These are phyloP conservation scores for Brassica cretica DNA, from an alignment of 345 rosid genomes.

Conservation along the genomic window DNA sequence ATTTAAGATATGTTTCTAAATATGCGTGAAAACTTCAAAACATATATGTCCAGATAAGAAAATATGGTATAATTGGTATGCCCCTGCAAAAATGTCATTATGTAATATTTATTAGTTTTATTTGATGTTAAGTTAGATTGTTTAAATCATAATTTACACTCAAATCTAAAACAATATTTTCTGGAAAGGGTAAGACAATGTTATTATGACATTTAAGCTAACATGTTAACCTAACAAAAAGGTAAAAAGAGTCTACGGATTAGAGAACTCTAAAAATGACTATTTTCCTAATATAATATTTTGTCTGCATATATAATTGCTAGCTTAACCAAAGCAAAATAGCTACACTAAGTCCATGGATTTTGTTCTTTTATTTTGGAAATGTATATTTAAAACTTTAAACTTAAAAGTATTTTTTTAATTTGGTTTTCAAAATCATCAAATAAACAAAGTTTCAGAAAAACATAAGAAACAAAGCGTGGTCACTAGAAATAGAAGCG, in stretches of 20 bases:
- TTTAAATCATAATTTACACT: neutral
- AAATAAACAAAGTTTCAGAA: neutral
- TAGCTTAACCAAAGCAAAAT: neutral
- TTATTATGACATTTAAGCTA: neutral
- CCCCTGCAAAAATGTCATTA: neutral
- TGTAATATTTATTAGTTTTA: neutral
- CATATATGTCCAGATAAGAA: neutral
- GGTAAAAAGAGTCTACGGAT: neutral
- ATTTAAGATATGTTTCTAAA: no score
- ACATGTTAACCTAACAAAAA: neutral
- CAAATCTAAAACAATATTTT: neutral
- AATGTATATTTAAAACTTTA: neutral
- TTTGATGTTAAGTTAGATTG: neutral
- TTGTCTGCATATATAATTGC: neutral
- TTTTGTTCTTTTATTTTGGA: neutral
- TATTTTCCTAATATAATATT: neutral
- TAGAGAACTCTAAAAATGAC: neutral
- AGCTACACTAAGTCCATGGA: neutral
- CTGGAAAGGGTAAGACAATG: neutral
- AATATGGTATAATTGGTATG: neutral
- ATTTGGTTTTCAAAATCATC: neutral
- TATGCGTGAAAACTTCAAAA: no score
- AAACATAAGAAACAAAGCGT: neutral
- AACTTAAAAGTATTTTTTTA: neutral
- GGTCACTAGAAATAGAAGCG: neutral